Evolutionary conservation across 768 basidiomycete genomes (phyloP).

Genomic region (Porpolomopsis calyptriformis): DNA sequence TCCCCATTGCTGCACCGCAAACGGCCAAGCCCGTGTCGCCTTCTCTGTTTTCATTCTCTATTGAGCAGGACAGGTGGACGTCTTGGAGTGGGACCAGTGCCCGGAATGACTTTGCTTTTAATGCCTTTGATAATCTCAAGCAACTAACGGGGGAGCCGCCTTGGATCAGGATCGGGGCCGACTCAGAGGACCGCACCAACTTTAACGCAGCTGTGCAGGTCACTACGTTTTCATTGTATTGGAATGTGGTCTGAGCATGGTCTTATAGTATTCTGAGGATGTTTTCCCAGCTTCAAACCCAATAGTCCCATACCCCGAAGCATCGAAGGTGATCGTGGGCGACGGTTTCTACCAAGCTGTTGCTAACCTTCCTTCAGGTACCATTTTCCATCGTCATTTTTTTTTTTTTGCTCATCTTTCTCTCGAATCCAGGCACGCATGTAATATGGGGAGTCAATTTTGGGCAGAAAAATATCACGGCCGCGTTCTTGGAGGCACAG

Average conservation of each 20-base stretch:
- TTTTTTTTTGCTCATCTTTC: neutral
- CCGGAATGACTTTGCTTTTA: constrained; percentile 50
- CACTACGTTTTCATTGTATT: constrained; percentile 1
- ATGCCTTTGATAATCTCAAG: constrained; percentile 46
- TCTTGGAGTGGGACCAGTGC: constrained; percentile 51
- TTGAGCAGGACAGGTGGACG: constrained; percentile 61
- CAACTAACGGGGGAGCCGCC: constrained; percentile 42
- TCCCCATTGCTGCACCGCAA: constrained; percentile 29
- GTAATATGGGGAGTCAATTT: constrained; percentile 63
- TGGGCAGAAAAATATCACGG: constrained; percentile 41
- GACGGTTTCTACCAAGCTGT: constrained; percentile 44
- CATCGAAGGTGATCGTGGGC: constrained; percentile 48
- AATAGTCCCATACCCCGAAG: constrained; percentile 56
- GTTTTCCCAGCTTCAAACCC: constrained; percentile 39
- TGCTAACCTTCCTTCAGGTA: constrained; percentile 41
- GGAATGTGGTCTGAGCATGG: neutral
- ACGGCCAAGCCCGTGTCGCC: constrained; percentile 28
- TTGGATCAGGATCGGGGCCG: constrained; percentile 48
- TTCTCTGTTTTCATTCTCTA: constrained; percentile 51
- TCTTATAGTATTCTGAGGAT: constrained; percentile 32
- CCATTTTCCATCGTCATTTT: constrained; percentile 7
- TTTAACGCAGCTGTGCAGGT: constrained; percentile 42
- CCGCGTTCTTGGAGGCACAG: constrained; percentile 35
- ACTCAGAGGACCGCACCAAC: constrained; percentile 48
- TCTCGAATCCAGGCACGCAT: constrained; percentile 34